Evolutionary conservation across 805 yeast genomes (phyloP).

Genomic region (Candida ulmi): DNA sequence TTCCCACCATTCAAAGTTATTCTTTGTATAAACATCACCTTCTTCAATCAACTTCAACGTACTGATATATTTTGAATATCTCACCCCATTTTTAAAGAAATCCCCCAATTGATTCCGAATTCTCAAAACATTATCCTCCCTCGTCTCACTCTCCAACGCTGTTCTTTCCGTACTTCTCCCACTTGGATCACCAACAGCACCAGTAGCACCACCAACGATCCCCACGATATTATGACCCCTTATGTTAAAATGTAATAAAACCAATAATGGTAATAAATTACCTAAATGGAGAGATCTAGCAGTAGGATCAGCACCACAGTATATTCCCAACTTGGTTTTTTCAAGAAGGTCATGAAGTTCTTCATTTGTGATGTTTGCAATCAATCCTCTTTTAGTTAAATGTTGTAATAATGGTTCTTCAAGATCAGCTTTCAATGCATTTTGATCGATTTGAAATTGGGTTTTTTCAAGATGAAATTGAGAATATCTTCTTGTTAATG

Average conservation of each 20-base stretch:
- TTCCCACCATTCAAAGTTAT: conserved; percentile 87
- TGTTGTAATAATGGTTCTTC: conserved; percentile 34
- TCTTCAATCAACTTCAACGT: conserved; percentile 25
- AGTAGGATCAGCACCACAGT: conserved; percentile 96
- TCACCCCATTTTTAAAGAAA: conserved; percentile 58
- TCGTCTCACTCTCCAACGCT: conserved; percentile 43
- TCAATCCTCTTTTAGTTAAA: conserved; percentile 40
- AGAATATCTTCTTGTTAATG: conserved; percentile 3
- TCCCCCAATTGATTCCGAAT: conserved; percentile 57
- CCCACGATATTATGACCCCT: conserved; percentile 85
- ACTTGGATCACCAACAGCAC: conserved; percentile 94
- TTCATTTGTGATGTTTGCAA: conserved; percentile 36
- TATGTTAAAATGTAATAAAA: conserved; percentile 73
- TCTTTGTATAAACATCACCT: conserved; percentile 41
- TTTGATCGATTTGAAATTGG: conserved; percentile 15
- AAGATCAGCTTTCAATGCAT: conserved; percentile 23
- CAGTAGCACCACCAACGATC: conserved; percentile 93
- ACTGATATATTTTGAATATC: conserved; percentile 43
- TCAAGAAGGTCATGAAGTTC: conserved; percentile 21
- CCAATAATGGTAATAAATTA: conserved; percentile 81
- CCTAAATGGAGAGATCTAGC: conserved; percentile 89
- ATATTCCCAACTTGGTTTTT: conserved; percentile 46
- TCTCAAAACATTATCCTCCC: conserved; percentile 49
- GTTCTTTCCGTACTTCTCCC: conserved; percentile 78
- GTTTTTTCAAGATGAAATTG: background rate